Evolutionary conservation across 108 stramenopile genomes (phyloP).

Genomic region (Nitzschia sp.): DNA sequence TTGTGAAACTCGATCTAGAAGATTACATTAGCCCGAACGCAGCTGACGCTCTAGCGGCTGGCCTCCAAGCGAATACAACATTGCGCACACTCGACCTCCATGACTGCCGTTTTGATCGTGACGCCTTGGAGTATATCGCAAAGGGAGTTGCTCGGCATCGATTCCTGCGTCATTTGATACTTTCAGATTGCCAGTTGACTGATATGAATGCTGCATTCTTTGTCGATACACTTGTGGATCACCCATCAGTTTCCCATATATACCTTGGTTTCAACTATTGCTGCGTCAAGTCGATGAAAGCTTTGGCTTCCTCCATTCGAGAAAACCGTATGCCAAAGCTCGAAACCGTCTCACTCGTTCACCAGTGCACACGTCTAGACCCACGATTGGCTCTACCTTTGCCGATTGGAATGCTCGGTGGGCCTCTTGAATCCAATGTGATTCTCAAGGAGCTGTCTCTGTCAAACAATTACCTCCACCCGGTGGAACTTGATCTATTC

Average conservation of each 20-base stretch:
- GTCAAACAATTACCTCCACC: conserved; percentile 1
- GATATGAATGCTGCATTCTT: background rate
- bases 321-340: background rate
- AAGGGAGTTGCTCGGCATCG: background rate
- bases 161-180: background rate
- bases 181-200: background rate
- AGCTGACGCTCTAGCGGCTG: background rate
- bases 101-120: background rate
- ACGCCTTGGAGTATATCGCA: background rate
- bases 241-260: conserved; percentile 1
- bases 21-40: background rate
- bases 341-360: background rate
- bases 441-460: background rate
- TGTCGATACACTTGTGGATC: background rate
- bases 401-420: background rate
- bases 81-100: background rate
- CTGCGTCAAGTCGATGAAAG: conserved; percentile 2
- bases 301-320: background rate
- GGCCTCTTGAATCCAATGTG: background rate
- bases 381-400: background rate
- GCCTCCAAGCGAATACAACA: background rate
- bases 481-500: background rate
- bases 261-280: conserved; percentile 4
- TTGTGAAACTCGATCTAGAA: background rate
- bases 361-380: background rate